phyloP scores from a whole-genome alignment of 805 yeast genomes.

The Pachysolen tannophilus region DNA sequence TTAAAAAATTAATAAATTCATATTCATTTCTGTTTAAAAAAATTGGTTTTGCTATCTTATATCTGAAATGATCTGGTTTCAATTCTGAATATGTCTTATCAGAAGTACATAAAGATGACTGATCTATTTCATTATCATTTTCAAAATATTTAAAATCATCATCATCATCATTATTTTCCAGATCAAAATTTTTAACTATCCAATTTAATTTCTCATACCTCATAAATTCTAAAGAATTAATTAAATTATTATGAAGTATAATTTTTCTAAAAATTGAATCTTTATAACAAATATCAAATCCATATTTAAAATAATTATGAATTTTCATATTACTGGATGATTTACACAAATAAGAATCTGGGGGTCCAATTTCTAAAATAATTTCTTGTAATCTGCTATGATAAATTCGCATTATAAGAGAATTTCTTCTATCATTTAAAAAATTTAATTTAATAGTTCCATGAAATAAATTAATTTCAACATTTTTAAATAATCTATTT shows the following conservation, averaged over 20 bases:
- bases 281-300: conserved; percentile 47
- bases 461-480: background rate
- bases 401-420: conserved; percentile 25
- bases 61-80: conserved; percentile 1
- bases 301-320: conserved; percentile 49
- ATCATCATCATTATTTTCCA: background rate
- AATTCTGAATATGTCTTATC: background rate
- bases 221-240: conserved; percentile 45
- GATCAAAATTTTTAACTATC: conserved; percentile 14
- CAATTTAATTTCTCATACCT: conserved; percentile 45
- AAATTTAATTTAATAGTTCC: background rate
- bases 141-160: conserved; percentile 1
- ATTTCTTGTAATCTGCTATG: conserved; percentile 41
- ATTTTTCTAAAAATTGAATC: conserved; percentile 25
- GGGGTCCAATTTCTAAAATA: conserved; percentile 43
- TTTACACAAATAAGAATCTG: conserved; percentile 39
- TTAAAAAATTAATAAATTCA: conserved; percentile 17
- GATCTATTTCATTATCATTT: background rate
- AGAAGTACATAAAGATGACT: background rate
- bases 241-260: conserved; percentile 42
- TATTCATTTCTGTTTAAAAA: conserved; percentile 26
- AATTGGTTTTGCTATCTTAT: conserved; percentile 14
- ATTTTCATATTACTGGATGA: conserved; percentile 24
- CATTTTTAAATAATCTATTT: too few species aligned
- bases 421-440: background rate